Base-by-base conservation (phyloP, 2,329 filamentous ascomycete species). In the Penicillium hordei region DNA sequence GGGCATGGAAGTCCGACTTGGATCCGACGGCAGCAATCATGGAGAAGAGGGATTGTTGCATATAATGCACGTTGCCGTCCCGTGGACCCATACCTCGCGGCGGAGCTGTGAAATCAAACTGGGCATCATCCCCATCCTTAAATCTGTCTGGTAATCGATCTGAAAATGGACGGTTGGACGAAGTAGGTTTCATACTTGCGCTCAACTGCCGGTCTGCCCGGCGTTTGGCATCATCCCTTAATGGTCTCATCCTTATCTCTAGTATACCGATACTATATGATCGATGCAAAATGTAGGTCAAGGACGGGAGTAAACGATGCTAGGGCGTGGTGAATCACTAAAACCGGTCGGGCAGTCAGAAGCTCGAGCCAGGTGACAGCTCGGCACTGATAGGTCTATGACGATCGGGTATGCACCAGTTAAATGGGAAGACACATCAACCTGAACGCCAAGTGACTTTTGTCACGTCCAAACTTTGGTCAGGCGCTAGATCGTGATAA, bases 41-140 rank as follows among this genome's bases (percentile, higher is more conserved):
- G 53, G 91, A 92, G 73, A 97, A 96, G 55, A 97, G 88, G 63
- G 91, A 95, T 80, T 96, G 93, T 75, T 96, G 94, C 87, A 96
- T 91, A 69, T 92, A 91, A 60, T 81, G 76, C 48, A 79, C 71
- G 43, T 78, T 76, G 52, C 76, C 72, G 56, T 76, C 76, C 36
- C 70, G 68, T n/a, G 74, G 73, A 15, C 65, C 65, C 52, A 62
- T 62, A 40, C 65, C 69, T 34, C 63, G 68, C n/a, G 79, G 81
- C 2, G 83, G 80, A 50, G 83, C 83, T 15, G 83, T 84, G 59
- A 83, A 83, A 70, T 87, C 86, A 39, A 86, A 81, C 19, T 87
- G 78, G 5, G 79, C 81, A 72, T 87, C 85, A 60, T 83, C 82
- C 31, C 82, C 83, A 67, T 83, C 80, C 65, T 78, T 81, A 60